phyloP scores from a whole-genome alignment of 345 rosid species.

The Physaria fendleri region DNA sequence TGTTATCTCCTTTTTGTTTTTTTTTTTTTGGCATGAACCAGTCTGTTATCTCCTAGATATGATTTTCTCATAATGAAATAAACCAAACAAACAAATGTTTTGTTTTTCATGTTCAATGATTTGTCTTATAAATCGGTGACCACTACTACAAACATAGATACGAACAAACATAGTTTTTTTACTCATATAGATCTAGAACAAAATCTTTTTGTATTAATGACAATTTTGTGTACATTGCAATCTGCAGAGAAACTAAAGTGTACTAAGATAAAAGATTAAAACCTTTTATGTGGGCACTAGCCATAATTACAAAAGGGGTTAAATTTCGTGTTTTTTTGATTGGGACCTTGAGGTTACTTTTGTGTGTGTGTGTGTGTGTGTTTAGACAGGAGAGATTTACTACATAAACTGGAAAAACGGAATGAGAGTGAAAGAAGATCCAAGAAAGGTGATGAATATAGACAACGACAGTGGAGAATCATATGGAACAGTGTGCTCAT shows the following conservation, averaged over 20 bases:
- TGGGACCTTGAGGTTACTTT: background rate
- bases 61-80: no score
- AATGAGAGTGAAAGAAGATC: constrained; percentile 72
- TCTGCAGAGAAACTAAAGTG: constrained; percentile 6
- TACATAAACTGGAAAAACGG: constrained; percentile 97
- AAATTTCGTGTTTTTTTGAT: constrained; percentile 4
- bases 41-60: no score
- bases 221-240: background rate
- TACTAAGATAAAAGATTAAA: background rate
- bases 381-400: constrained; percentile 89
- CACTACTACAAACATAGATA: constrained; percentile 13
- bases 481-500: constrained; percentile 37
- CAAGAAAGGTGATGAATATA: constrained; percentile 37
- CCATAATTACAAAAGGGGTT: no score
- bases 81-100: no score
- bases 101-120: constrained; percentile 17
- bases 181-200: constrained; percentile 26
- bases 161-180: constrained; percentile 22
- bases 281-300: no score
- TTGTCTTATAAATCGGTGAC: constrained; percentile 3
- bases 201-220: constrained; percentile 6
- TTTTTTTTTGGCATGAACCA: no score
- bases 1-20: no score
- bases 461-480: constrained; percentile 36
- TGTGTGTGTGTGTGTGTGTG: no score